Evolutionary conservation across 306 rosid species (phyloP).

Genomic region (Begonia peltatifolia): DNA sequence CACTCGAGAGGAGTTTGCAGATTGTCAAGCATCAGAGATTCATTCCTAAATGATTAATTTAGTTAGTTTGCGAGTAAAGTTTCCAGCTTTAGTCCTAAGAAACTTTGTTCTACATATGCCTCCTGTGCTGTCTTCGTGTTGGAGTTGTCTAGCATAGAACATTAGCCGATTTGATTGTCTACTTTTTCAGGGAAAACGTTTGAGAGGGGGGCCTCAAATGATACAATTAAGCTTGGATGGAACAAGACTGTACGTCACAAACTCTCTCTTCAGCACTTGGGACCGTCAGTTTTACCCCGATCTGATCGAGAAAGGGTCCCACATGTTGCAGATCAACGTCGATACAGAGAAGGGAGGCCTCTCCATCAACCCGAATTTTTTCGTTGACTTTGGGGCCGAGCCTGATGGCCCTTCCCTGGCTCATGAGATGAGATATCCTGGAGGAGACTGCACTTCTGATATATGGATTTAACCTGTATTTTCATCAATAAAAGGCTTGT

Average conservation of each 20-base stretch:
- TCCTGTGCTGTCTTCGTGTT: too few species aligned
- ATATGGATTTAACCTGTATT: conserved; percentile 46
- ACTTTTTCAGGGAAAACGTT: conserved; percentile 41
- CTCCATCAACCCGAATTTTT: conserved; percentile 53
- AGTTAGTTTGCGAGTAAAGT: too few species aligned
- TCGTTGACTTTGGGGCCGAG: conserved; percentile 83
- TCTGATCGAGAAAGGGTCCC: conserved; percentile 59
- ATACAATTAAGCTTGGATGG: conserved; percentile 86
- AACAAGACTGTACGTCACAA: conserved; percentile 72
- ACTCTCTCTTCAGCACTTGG: conserved; percentile 82
- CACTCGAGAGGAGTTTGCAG: too few species aligned
- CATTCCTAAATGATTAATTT: too few species aligned
- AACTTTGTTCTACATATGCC: too few species aligned
- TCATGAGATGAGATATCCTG: conserved; percentile 94
- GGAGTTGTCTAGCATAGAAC: too few species aligned
- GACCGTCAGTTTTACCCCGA: conserved; percentile 77
- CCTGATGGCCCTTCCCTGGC: conserved; percentile 92
- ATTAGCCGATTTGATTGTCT: neutral
- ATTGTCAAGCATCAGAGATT: too few species aligned
- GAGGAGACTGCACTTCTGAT: conserved; percentile 96
- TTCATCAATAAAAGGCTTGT: neutral
- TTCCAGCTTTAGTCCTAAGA: too few species aligned
- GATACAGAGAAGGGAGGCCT: conserved; percentile 67
- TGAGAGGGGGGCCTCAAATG: conserved; percentile 95
- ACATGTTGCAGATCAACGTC: conserved; percentile 79